Percentiles rank a stretch among this genome's conserved stretches.
Conservation (phyloP, 768 basidiomycete species). For the Suillus occidentalis region DNA sequence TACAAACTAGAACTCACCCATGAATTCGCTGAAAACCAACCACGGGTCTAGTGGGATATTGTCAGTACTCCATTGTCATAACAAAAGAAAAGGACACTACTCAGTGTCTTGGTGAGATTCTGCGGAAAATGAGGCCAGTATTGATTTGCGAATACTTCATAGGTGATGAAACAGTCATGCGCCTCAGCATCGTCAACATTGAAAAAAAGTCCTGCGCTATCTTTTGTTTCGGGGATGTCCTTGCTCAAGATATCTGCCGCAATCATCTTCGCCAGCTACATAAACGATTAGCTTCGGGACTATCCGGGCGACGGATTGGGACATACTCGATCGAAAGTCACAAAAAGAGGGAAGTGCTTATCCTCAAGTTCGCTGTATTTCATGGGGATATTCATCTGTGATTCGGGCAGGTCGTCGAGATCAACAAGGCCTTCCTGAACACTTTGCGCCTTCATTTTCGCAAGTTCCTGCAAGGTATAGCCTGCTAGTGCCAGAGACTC, state of each 20-base stretch:
- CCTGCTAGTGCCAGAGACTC: conserved; percentile 41
- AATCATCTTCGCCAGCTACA: conserved; percentile 27
- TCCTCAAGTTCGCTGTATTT: conserved; percentile 57
- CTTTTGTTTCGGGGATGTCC: conserved; percentile 7
- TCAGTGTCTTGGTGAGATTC: conserved; percentile 48
- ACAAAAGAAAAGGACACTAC: conserved; percentile 31
- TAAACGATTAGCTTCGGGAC: not conserved
- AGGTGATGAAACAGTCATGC: conserved; percentile 39
- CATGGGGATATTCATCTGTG: conserved; percentile 35
- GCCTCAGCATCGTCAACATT: conserved; percentile 15
- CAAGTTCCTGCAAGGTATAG: conserved; percentile 40
- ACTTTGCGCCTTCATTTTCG: conserved; percentile 21
- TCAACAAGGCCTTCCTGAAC: conserved; percentile 35
- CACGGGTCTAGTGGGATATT: conserved; percentile 47
- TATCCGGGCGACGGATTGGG: not conserved
- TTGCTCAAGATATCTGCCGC: conserved; percentile 21
- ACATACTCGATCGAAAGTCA: conserved; percentile 62
- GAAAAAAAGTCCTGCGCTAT: conserved; percentile 17
- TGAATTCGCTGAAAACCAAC: conserved; percentile 63
- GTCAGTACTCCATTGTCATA: not conserved
- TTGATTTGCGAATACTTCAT: conserved; percentile 42
- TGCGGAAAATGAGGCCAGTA: conserved; percentile 67
- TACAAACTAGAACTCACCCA: conserved; percentile 43
- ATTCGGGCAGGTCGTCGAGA: conserved; percentile 34
- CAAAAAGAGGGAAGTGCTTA: conserved; percentile 66